Evolutionary conservation across 257 asterid species (phyloP).

Genomic region (Penstemon eatonii): DNA sequence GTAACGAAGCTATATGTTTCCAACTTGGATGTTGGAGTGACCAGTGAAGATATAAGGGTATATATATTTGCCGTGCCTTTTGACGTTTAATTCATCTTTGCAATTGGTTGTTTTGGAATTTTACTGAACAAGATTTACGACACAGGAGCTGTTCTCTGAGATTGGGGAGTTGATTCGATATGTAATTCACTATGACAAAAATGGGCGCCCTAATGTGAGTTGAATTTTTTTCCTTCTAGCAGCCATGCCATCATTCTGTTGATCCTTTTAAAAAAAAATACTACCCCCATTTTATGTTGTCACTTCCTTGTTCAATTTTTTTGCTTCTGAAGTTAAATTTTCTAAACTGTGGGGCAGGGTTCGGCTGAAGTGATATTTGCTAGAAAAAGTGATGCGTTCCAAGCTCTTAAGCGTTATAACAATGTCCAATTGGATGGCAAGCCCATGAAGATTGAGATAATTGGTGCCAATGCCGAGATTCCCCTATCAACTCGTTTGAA

Average conservation of each 20-base stretch:
- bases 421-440: conserved; percentile 84
- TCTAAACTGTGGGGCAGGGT: conserved; percentile 45
- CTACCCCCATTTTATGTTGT: neutral
- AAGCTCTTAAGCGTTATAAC: conserved; percentile 75
- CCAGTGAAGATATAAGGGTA: conserved; percentile 96
- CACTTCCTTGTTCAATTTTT: neutral
- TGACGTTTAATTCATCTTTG: conserved; percentile 34
- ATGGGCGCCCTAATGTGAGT: conserved; percentile 91
- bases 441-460: conserved; percentile 84
- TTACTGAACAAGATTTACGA: conserved; percentile 47
- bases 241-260: neutral
- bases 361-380: conserved; percentile 82
- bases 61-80: conserved; percentile 31
- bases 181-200: conserved; percentile 83
- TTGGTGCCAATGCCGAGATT: conserved; percentile 49
- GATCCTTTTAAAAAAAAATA: neutral
- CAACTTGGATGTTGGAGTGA: conserved; percentile 77
- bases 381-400: conserved; percentile 81
- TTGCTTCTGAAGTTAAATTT: neutral
- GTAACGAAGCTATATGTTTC: conserved; percentile 68
- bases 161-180: conserved; percentile 80
- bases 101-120: conserved; percentile 36
- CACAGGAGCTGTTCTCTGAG: conserved; percentile 89
- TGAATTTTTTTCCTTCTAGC: neutral
- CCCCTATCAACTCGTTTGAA: conserved; percentile 73